A percentile compares a stretch with the other conserved stretches of the same genome.
phyloP scores from a whole-genome alignment of 202 grass and related monocot species.

The Elaeis oleifera region DNA sequence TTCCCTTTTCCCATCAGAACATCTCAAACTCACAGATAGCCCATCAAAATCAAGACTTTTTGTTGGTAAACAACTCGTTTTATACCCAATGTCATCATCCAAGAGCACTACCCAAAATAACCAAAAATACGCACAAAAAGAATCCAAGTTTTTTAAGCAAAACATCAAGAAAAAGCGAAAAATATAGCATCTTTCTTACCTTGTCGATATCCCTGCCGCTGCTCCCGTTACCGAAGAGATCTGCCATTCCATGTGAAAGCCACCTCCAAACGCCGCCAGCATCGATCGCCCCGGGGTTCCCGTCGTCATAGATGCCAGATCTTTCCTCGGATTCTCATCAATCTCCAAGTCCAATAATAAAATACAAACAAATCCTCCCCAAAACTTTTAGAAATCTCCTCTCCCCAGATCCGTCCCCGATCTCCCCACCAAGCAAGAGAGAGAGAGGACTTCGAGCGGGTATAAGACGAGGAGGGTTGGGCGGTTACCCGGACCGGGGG shows the following conservation, averaged over 20 bases:
- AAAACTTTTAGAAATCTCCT: not conserved
- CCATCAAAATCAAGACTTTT: too few relatives aligned
- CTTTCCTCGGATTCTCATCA: conserved; percentile 21
- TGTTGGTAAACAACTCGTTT: too few relatives aligned
- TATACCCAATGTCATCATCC: too few relatives aligned
- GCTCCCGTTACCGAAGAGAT: not conserved
- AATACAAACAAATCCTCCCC: conserved; percentile 2
- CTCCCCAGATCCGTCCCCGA: not conserved
- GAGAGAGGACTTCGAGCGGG: not conserved
- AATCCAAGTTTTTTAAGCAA: not conserved
- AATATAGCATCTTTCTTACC: not conserved
- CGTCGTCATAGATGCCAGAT: conserved; percentile 22
- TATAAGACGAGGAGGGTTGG: too few relatives aligned
- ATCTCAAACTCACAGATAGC: too few relatives aligned
- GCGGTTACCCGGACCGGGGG: too few relatives aligned
- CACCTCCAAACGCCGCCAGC: conserved; percentile 9
- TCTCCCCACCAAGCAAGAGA: not conserved
- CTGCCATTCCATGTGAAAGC: conserved; percentile 17
- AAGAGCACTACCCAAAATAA: not conserved
- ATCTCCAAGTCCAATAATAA: not conserved
- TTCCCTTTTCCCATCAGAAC: too few relatives aligned
- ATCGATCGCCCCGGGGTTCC: too few relatives aligned
- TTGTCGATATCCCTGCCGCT: conserved; percentile 8
- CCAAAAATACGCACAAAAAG: not conserved
- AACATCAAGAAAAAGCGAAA: not conserved